Percentiles rank a stretch among this genome's conserved stretches.
phyloP scores from a whole-genome alignment of 208 protist genomes.

The Acanthamoeba lenticulata region DNA sequence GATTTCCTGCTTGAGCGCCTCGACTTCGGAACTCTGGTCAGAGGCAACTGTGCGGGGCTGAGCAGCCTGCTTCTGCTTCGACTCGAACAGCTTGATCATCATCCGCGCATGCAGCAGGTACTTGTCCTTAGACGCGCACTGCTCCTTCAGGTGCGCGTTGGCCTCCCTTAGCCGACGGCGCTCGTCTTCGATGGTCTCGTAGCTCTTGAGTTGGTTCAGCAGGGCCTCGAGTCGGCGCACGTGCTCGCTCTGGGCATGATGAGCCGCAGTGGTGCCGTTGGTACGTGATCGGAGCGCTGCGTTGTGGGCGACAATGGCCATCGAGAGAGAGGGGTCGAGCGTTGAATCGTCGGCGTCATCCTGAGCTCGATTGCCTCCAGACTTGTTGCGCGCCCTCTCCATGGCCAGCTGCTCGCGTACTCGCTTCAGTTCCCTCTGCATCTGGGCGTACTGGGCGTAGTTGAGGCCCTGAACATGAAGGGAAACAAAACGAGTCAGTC shows the following conservation, averaged over 20 bases:
- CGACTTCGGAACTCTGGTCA: neutral
- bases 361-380: neutral
- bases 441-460: slow-evolving; percentile 22
- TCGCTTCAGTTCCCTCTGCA: slow-evolving; percentile 53
- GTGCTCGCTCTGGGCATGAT: neutral
- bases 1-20: neutral
- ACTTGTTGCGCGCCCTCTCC: neutral
- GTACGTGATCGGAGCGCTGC: neutral
- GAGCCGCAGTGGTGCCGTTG: neutral
- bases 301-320: neutral
- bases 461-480: neutral
- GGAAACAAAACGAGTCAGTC: neutral
- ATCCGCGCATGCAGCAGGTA: slow-evolving; percentile 6
- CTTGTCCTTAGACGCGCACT: slow-evolving; percentile 9
- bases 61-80: neutral
- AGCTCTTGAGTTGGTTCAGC: slow-evolving; percentile 11
- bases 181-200: slow-evolving; percentile 30
- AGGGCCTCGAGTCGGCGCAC: slow-evolving; percentile 19
- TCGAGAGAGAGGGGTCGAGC: neutral
- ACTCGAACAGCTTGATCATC: slow-evolving; percentile 49
- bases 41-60: neutral
- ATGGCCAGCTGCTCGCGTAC: slow-evolving; percentile 31
- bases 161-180: slow-evolving; percentile 16
- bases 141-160: slow-evolving; percentile 46
- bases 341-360: neutral